Conservation (phyloP, 129 eudicot species). For the Flaveria ramosissima region DNA sequence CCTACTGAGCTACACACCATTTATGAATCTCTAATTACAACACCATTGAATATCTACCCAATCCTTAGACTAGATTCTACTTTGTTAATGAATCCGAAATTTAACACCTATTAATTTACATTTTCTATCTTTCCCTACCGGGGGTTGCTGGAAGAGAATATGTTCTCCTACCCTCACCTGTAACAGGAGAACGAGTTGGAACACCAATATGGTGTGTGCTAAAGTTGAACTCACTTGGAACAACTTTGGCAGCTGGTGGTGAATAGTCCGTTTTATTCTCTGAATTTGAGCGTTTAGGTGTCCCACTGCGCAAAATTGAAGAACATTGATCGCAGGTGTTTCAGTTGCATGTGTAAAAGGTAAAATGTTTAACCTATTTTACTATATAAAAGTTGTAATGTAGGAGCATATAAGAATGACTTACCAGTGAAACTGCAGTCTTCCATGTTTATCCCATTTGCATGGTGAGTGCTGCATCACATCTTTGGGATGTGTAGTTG, state of each 20-base stretch:
- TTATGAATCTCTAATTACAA: constrained; percentile 1
- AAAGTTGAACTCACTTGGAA: constrained; percentile 41
- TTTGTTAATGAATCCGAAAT: constrained; percentile 1
- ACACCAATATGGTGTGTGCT: constrained; percentile 23
- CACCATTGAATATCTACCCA: background rate
- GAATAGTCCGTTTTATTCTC: constrained; percentile 36
- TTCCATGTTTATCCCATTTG: constrained; percentile 37
- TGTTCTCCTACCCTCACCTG: constrained; percentile 30
- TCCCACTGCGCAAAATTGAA: constrained; percentile 39
- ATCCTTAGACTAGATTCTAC: constrained; percentile 16
- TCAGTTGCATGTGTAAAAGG: background rate
- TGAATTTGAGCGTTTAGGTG: constrained; percentile 35
- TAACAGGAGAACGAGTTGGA: constrained; percentile 4
- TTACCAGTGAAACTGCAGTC: constrained; percentile 43
- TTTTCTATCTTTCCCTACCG: constrained; percentile 6
- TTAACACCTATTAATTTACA: background rate
- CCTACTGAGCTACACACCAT: background rate
- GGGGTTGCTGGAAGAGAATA: constrained; percentile 43
- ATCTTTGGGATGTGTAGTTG: constrained; percentile 30
- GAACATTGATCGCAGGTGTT: background rate
- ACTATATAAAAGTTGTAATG: background rate
- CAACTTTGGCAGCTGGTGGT: constrained; percentile 33
- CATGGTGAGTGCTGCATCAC: constrained; percentile 38
- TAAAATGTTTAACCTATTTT: background rate
- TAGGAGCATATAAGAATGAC: background rate